Base-by-base conservation (phyloP, 1,139 yeast species). In the Blastobotrys capitulatus region DNA sequence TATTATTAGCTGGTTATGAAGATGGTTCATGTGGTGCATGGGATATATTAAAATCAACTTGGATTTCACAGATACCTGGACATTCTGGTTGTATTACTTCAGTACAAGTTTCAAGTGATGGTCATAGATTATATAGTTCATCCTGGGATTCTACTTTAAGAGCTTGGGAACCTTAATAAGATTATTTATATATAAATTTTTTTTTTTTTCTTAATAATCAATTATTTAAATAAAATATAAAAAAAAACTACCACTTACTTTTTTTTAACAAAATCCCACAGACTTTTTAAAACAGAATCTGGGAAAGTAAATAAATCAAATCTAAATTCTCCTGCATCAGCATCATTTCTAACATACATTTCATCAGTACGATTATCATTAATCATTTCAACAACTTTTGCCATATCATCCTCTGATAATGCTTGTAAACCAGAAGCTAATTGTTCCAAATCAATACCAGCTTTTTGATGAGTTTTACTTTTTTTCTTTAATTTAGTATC, bases 341-440 rank as follows among this genome's bases (percentile, higher is more conserved):
- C 90, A 65, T 92, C 96, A 69, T 92, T 92, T 66, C 90, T 89
- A 62, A 92, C 86, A 69, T 86, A 89, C 96, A 92, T 92, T 52
- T 92, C 97, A 44, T 87, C 83, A 16, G 97, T 89, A 68, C 88
- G 82, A 70, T 92, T 92, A 68, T 92, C 97, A 48, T 96, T 89
- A 36, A 92, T 95, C 97, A 92, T 90, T 69, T 92, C 97, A 48
- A 92, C 97, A 47, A 92, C 94, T 36, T 90, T 95, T 52, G 92
- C 80, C 61, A 92, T 76, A 67, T 92, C 97, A 66, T 92, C 97
- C 68, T 92, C 98, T 53, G 77, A 83, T 54, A 92, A 76, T 68
- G 87, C 86, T 52, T 95, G 87, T 60, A 92, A 77, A 2, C 95
- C 95, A 55, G 85, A 86, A 6, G 97, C 96, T 60, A 92, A 77